Conservation (phyloP, 148 eudicot species). For the Limonium bicolor region DNA sequence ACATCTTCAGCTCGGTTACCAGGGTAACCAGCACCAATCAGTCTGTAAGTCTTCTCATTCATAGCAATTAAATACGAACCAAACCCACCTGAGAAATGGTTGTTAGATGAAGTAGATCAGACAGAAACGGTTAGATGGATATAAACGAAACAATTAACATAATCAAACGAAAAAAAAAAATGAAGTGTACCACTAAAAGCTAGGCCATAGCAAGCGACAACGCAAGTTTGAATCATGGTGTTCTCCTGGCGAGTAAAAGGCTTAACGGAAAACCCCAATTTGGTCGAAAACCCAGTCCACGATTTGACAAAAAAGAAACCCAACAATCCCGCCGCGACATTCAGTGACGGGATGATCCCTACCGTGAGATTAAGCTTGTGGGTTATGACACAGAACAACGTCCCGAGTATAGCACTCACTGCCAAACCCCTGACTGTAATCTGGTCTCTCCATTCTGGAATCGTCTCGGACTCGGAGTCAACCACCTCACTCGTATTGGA, state of each 20-base stretch:
- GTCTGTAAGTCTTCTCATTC: conserved; percentile 48
- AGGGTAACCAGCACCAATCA: conserved; percentile 21
- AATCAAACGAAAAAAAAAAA: neutral
- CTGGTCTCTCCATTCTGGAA: conserved; percentile 49
- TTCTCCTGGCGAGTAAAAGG: conserved; percentile 71
- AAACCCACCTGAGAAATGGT: conserved; percentile 40
- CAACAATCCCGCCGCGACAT: conserved; percentile 48
- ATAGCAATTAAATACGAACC: conserved; percentile 79
- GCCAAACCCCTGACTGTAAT: conserved; percentile 31
- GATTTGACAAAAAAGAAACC: conserved; percentile 56
- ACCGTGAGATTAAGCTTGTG: conserved; percentile 64
- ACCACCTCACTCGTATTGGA: too few relatives aligned
- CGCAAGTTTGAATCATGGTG: conserved; percentile 63
- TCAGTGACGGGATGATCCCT: conserved; percentile 58
- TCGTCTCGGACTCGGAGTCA: conserved; percentile 26
- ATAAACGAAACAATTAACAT: neutral
- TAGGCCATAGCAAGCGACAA: conserved; percentile 53
- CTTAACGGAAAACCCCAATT: conserved; percentile 24
- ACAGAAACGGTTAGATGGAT: neutral
- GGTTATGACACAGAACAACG: conserved; percentile 44
- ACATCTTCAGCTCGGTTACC: conserved; percentile 20
- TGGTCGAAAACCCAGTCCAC: conserved; percentile 33
- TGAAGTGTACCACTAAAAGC: conserved; percentile 46
- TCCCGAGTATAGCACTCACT: conserved; percentile 26
- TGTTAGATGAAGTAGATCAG: neutral